Base-by-base conservation (phyloP, 768 basidiomycete genomes). In the Termitomyces sp. region DNA sequence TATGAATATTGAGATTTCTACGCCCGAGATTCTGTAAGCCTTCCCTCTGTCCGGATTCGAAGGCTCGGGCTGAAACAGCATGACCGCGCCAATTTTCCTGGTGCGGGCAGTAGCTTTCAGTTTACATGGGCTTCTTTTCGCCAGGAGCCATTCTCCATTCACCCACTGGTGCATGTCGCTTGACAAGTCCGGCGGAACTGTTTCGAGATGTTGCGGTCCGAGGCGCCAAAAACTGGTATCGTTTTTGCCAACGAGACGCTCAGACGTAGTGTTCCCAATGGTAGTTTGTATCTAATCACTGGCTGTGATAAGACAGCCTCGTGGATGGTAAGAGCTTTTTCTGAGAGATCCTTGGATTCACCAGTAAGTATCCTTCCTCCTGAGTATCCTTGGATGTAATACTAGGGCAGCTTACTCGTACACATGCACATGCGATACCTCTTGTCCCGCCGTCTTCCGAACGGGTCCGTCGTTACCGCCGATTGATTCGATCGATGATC, bases 251-350 rank as follows among this genome's bases (percentile, higher is more conserved):
- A 63, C 32, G 49, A 46, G 8, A 60, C 57, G 0, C 64, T 65
- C 48, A 52, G 59, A 32, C 60, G 66, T 20, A n/a, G 56, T 20
- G 57, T 63, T 25, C 55, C 62, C n/a, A 66, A 63, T 46, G 69
- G 65, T 48, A 32, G 66, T 31, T 52, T 69, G n/a, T 69, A 63
- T 58, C 63, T 69, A 25, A 46, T 70, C 6, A 68, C 68, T 10
- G 67, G 66, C 12, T 60, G 40, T 38, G 69, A 69, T 53, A 70
- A 70, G 57, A 56, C 64, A 12, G 15, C 29, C 10, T 59, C 65
- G 6, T 67, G 68, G 66, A 64, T 61, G 56, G 59, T 65, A 4
- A 64, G 63, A 10, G 54, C 63, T 11, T 65, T 65, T 46, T 53
- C 62, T 25, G 53, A 63, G 31, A 60, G 49, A 32, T 64, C 61